Percentiles rank a stretch among this genome's conserved stretches.
Conservation (phyloP, 176 grass and related monocot species). For the Olyra latifolia region DNA sequence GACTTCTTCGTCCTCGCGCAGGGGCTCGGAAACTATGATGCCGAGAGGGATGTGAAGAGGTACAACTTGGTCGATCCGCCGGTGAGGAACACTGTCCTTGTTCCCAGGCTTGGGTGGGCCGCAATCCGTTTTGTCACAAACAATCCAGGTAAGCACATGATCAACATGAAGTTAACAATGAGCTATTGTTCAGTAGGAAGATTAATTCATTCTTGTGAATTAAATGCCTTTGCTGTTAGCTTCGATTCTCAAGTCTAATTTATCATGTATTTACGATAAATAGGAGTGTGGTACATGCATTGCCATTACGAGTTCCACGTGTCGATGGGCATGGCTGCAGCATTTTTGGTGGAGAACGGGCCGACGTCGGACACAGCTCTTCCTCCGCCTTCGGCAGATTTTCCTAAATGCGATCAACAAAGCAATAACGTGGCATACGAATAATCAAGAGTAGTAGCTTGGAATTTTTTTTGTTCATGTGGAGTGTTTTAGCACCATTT, state of each 20-base stretch:
- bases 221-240: too few relatives aligned
- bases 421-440: neutral
- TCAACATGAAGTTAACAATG: neutral
- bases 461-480: too few relatives aligned
- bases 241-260: too few relatives aligned
- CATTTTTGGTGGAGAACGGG: slow-evolving; percentile 28
- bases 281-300: slow-evolving; percentile 35
- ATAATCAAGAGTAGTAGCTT: neutral
- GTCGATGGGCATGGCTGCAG: slow-evolving; percentile 17
- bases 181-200: too few relatives aligned
- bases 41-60: slow-evolving; percentile 7
- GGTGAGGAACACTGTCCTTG: slow-evolving; percentile 15
- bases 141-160: slow-evolving; percentile 33
- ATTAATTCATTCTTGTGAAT: too few relatives aligned
- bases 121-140: neutral
- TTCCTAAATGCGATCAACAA: neutral
- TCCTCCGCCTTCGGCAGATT: neutral
- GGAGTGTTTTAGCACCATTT: too few relatives aligned
- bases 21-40: slow-evolving; percentile 38
- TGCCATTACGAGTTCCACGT: slow-evolving; percentile 38
- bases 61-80: slow-evolving; percentile 38
- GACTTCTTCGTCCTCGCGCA: slow-evolving; percentile 54
- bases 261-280: neutral
- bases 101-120: neutral
- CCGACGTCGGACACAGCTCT: slow-evolving; percentile 9